These are phyloP conservation scores for Discostella pseudostelligera DNA, from an alignment of 108 stramenopile species.

Conservation along the genomic window DNA sequence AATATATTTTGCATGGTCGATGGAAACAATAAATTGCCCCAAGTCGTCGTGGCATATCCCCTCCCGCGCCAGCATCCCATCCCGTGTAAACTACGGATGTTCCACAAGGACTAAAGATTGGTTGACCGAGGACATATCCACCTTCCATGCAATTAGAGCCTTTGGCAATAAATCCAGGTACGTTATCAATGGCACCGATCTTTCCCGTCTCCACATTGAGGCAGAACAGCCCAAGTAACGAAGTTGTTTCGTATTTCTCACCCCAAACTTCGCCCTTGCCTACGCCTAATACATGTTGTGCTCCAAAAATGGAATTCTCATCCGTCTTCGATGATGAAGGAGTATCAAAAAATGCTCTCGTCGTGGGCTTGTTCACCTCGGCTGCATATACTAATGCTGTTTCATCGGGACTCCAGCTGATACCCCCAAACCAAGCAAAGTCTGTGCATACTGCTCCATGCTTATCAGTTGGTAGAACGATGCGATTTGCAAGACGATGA, in stretches of 20 bases:
- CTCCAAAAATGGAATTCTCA: conserved; percentile 42
- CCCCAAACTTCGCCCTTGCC: conserved; percentile 79
- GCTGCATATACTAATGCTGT: conserved; percentile 63
- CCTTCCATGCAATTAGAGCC: conserved; percentile 24
- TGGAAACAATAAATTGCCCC: conserved; percentile 78
- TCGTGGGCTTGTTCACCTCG: conserved; percentile 55
- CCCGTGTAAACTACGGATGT: conserved; percentile 64
- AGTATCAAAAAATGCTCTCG: conserved; percentile 47
- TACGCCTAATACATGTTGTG: conserved; percentile 60
- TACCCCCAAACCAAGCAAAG: conserved; percentile 62
- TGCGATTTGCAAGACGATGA: conserved; percentile 50
- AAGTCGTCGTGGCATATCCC: conserved; percentile 60
- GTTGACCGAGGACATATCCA: conserved; percentile 57
- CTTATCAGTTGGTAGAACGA: conserved; percentile 34
- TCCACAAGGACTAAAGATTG: conserved; percentile 56
- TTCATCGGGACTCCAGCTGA: conserved; percentile 66
- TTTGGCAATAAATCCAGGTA: conserved; percentile 43
- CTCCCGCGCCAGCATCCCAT: conserved; percentile 77
- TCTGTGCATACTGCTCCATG: conserved; percentile 71
- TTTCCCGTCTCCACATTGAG: conserved; percentile 56
- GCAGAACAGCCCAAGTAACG: conserved; percentile 62
- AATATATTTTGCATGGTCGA: conserved; percentile 64
- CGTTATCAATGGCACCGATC: conserved; percentile 57
- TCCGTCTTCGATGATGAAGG: conserved; percentile 1
- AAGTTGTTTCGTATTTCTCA: conserved; percentile 58